Conservation (phyloP, 1,139 yeast genomes). For the Arxiozyma heterogenica region DNA sequence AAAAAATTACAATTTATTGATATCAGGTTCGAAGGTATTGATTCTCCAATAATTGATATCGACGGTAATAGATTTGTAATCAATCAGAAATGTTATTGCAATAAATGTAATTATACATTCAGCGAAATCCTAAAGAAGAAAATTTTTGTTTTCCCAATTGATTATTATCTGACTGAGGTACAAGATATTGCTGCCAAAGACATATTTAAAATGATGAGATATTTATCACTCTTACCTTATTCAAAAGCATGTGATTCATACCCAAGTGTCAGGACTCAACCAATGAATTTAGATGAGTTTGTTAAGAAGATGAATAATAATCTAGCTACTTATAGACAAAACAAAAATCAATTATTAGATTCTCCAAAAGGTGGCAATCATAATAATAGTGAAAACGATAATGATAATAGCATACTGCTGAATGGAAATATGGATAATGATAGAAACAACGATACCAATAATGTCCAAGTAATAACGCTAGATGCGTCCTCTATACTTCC, state of each 20-base stretch:
- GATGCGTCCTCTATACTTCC: neutral
- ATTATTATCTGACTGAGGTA: conserved; percentile 24
- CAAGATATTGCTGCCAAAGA: conserved; percentile 30
- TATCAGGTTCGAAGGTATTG: conserved; percentile 32
- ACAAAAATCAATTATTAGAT: conserved; percentile 18
- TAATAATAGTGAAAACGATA: neutral
- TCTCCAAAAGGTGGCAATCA: neutral
- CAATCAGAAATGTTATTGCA: conserved; percentile 31
- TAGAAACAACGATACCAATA: neutral
- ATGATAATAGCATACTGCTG: neutral
- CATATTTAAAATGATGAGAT: conserved; percentile 31
- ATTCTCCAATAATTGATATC: conserved; percentile 27
- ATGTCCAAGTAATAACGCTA: neutral
- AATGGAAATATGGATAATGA: neutral
- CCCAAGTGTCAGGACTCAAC: conserved; percentile 36
- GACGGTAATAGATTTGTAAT: conserved; percentile 21
- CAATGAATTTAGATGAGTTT: conserved; percentile 31
- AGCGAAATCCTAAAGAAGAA: conserved; percentile 28
- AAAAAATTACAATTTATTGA: conserved; percentile 33
- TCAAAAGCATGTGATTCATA: conserved; percentile 36
- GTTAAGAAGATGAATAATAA: conserved; percentile 29
- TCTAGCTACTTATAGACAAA: conserved; percentile 20
- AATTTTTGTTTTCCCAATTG: conserved; percentile 27
- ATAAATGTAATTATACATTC: conserved; percentile 25
- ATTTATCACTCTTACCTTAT: conserved; percentile 32